phyloP scores from a whole-genome alignment of 768 basidiomycete genomes.

The Daedaleopsis nitida region DNA sequence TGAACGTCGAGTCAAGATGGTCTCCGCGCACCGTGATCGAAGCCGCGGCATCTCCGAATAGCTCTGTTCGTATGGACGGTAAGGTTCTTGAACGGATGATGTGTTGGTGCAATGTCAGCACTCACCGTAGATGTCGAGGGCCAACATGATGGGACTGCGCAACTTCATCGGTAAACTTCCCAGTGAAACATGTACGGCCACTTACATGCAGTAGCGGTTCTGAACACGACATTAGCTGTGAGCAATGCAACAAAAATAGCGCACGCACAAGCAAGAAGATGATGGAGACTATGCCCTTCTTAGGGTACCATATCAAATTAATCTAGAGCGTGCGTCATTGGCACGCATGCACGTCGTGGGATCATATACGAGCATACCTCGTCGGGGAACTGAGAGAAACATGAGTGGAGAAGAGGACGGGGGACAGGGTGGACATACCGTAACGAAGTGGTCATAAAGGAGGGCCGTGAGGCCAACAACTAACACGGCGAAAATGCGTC shows the following conservation, averaged over 20 bases:
- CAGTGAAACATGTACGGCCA: not conserved
- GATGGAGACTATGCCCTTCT: constrained; percentile 26
- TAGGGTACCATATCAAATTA: constrained; percentile 26
- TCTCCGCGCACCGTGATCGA: constrained; percentile 15
- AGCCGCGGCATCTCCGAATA: constrained; percentile 19
- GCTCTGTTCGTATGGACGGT: constrained; percentile 12
- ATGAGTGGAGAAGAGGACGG: not conserved
- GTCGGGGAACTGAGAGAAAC: constrained; percentile 22
- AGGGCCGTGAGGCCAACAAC: constrained; percentile 29
- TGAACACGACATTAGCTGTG: not conserved
- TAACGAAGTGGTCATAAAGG: constrained; percentile 31
- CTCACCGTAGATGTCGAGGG: constrained; percentile 30
- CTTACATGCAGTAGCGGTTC: constrained; percentile 33
- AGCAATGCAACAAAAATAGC: not conserved
- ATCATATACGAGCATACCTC: constrained; percentile 22
- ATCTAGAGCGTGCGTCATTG: constrained; percentile 14
- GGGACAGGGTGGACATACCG: constrained; percentile 18
- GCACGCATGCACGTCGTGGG: not conserved
- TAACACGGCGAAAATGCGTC: not conserved
- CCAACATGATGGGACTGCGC: constrained; percentile 27
- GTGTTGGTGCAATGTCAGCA: not conserved
- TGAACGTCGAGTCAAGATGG: not conserved
- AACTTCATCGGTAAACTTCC: not conserved
- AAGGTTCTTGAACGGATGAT: not conserved
- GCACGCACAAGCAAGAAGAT: constrained; percentile 30